These are phyloP conservation scores for Euphorbia tirucalli DNA, from an alignment of 345 rosid genomes.

Conservation along the genomic window DNA sequence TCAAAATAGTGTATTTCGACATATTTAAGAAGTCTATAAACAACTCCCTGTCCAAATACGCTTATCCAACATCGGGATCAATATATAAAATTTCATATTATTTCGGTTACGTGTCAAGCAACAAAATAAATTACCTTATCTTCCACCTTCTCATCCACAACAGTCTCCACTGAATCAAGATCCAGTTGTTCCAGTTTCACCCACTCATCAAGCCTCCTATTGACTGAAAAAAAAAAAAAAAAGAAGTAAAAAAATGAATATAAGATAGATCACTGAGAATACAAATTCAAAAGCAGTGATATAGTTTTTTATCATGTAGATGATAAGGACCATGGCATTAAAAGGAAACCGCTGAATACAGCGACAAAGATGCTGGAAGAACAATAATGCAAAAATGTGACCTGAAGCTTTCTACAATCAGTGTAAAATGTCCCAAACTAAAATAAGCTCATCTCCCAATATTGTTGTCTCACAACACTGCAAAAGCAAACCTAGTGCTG, in stretches of 20 bases:
- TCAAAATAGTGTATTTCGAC: neutral
- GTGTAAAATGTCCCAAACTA: neutral
- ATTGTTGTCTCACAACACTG: neutral
- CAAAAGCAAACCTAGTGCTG: neutral
- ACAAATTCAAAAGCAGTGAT: neutral
- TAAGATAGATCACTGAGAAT: neutral
- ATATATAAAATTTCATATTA: neutral
- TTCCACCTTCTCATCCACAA: constrained; percentile 93
- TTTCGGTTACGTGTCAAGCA: too few species aligned
- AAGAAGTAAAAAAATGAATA: too few species aligned
- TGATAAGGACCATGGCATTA: neutral
- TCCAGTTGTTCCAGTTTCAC: constrained; percentile 90
- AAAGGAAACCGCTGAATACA: neutral
- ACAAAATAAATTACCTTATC: constrained; percentile 62
- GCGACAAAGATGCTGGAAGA: neutral
- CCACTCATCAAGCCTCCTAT: constrained; percentile 98
- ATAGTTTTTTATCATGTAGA: neutral
- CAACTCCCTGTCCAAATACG: neutral
- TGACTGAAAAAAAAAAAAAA: constrained; percentile 48
- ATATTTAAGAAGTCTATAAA: neutral
- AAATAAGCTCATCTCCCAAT: neutral
- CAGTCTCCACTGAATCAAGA: constrained; percentile 85
- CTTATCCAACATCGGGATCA: neutral
- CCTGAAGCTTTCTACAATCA: neutral
- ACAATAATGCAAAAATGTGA: neutral